phyloP scores from a whole-genome alignment of 768 basidiomycete species.

The Boletus reticuloceps region DNA sequence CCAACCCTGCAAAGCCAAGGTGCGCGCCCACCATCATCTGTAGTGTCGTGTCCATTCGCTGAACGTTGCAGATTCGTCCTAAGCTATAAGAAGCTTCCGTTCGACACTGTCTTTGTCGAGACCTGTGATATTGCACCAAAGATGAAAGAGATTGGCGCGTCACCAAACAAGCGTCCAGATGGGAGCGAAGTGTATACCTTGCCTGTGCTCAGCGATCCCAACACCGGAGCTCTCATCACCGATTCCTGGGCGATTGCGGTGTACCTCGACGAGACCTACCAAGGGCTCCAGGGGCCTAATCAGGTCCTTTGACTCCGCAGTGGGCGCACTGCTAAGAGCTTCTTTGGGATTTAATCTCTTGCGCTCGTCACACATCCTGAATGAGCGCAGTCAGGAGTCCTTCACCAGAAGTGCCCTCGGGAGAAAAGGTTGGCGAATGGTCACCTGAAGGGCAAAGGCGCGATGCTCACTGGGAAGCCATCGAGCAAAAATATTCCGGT shows the following conservation, averaged over 20 bases:
- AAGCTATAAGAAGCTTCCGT: too few relatives aligned
- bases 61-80: too few relatives aligned
- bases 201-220: slow-evolving; percentile 34
- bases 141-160: too few relatives aligned
- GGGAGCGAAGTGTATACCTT: slow-evolving; percentile 27
- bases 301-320: slow-evolving; percentile 11
- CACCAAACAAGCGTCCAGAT: slow-evolving; percentile 9
- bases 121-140: too few relatives aligned
- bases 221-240: slow-evolving; percentile 25
- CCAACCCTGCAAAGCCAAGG: too few relatives aligned
- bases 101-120: too few relatives aligned
- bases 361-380: slow-evolving; percentile 28
- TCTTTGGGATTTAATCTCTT: slow-evolving; percentile 17
- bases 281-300: slow-evolving; percentile 21
- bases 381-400: slow-evolving; percentile 33
- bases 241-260: slow-evolving; percentile 33
- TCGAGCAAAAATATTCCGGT: slow-evolving; percentile 11
- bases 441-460: slow-evolving; percentile 34
- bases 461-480: slow-evolving; percentile 25
- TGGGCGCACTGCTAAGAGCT: background rate
- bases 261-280: slow-evolving; percentile 36
- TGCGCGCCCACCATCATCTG: too few relatives aligned
- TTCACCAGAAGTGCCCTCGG: slow-evolving; percentile 35
- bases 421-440: slow-evolving; percentile 39
- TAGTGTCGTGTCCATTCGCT: too few relatives aligned